Conservation (phyloP, 371 early-diverging fungal genomes). For the Actinomortierella ambigua region DNA sequence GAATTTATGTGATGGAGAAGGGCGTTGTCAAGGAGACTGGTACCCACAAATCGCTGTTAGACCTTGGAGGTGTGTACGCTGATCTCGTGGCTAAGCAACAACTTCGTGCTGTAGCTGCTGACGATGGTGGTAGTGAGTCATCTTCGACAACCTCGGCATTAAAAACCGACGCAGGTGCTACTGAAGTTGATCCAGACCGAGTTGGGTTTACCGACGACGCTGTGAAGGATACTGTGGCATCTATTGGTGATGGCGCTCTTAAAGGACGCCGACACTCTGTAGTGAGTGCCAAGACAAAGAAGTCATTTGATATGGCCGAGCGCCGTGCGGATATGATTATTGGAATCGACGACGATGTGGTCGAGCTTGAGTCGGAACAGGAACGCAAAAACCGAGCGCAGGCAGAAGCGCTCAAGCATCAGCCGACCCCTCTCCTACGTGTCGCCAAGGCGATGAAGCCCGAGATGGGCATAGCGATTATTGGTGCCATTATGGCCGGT, state of each 20-base stretch:
- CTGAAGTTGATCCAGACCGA: too few relatives aligned
- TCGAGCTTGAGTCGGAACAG: conserved; percentile 8
- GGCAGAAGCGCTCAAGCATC: conserved; percentile 11
- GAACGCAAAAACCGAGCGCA: conserved; percentile 5
- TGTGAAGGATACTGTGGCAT: too few relatives aligned
- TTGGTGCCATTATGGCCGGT: conserved; percentile 32
- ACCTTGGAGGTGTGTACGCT: conserved; percentile 55
- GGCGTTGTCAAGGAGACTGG: conserved; percentile 75
- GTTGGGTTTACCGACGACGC: too few relatives aligned
- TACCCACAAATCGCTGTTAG: conserved; percentile 65
- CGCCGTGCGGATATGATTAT: conserved; percentile 9
- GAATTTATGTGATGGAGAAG: conserved; percentile 77
- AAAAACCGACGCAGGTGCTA: too few relatives aligned
- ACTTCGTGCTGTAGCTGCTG: conserved; percentile 37
- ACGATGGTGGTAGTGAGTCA: too few relatives aligned
- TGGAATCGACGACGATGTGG: conserved; percentile 6
- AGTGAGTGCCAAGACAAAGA: not conserved
- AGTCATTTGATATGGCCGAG: conserved; percentile 4
- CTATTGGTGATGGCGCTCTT: too few relatives aligned
- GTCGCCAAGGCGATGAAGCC: conserved; percentile 34
- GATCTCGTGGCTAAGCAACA: conserved; percentile 64
- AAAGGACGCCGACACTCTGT: too few relatives aligned
- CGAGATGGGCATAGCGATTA: conserved; percentile 18
- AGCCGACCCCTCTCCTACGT: conserved; percentile 19
- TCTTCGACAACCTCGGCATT: too few relatives aligned